Conservation (phyloP, 495 filamentous ascomycete species). For the Penicillium nucicola region DNA sequence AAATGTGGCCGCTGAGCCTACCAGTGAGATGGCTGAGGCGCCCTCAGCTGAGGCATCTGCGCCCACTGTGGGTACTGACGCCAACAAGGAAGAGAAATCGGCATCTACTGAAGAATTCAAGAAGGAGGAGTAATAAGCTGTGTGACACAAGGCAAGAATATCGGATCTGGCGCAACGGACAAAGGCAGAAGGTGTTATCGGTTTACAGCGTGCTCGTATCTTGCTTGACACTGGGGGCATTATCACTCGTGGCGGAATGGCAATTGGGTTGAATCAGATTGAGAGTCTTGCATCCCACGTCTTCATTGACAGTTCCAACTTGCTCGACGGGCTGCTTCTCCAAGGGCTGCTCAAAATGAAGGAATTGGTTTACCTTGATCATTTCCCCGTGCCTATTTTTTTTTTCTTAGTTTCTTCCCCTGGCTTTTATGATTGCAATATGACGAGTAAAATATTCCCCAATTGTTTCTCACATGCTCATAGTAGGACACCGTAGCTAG, state of each 20-base stretch:
- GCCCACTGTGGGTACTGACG: conserved; percentile 16
- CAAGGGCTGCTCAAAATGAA: background rate
- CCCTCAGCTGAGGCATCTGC: conserved; percentile 16
- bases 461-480: background rate
- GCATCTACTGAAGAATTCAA: conserved; percentile 28
- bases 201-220: conserved; percentile 28
- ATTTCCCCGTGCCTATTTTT: conserved; percentile 3
- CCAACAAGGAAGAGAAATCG: conserved; percentile 18
- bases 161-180: conserved; percentile 39
- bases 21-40: conserved; percentile 13
- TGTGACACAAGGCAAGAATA: conserved; percentile 15
- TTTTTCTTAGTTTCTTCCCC: conserved; percentile 2
- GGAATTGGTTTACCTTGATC: conserved; percentile 3
- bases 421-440: conserved; percentile 7
- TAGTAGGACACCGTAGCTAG: background rate
- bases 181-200: conserved; percentile 43
- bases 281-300: conserved; percentile 1
- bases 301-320: background rate
- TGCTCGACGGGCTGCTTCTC: background rate
- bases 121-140: conserved; percentile 29
- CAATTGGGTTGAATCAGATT: conserved; percentile 1
- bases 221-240: conserved; percentile 18
- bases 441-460: background rate
- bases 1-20: conserved; percentile 20
- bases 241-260: conserved; percentile 9